phyloP scores from a whole-genome alignment of 495 filamentous ascomycete species.

The Penicillium tannophilum region DNA sequence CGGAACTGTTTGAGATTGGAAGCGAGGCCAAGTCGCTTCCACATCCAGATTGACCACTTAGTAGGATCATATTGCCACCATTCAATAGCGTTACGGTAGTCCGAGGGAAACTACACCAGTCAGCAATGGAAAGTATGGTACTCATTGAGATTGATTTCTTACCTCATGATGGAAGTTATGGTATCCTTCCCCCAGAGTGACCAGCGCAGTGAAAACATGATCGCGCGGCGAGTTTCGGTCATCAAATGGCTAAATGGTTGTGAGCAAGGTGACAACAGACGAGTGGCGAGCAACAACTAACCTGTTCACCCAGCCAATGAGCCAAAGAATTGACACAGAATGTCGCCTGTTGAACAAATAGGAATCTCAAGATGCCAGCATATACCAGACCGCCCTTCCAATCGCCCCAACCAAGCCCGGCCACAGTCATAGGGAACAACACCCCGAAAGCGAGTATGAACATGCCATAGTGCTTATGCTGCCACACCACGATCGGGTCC shows the following conservation, averaged over 20 bases:
- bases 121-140: not conserved
- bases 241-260: conserved; percentile 69
- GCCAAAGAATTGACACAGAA: conserved; percentile 85
- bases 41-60: conserved; percentile 88
- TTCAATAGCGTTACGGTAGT: conserved; percentile 93
- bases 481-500: conserved; percentile 83
- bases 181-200: conserved; percentile 92
- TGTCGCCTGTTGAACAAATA: conserved; percentile 96
- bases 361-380: conserved; percentile 82
- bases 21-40: conserved; percentile 86
- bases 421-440: conserved; percentile 74
- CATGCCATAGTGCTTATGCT: conserved; percentile 83
- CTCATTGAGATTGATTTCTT: not conserved
- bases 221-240: conserved; percentile 92
- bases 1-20: conserved; percentile 91
- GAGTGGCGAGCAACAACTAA: not conserved
- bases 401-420: conserved; percentile 81
- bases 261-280: not conserved
- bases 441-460: conserved; percentile 77
- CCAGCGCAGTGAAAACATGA: conserved; percentile 84
- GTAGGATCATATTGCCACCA: conserved; percentile 96
- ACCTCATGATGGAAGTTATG: conserved; percentile 92
- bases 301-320: conserved; percentile 87
- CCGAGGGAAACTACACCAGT: conserved; percentile 73
- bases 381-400: conserved; percentile 85